phyloP scores from a whole-genome alignment of 192 early-diverging fungal genomes.

The Radiomyces spectabilis region DNA sequence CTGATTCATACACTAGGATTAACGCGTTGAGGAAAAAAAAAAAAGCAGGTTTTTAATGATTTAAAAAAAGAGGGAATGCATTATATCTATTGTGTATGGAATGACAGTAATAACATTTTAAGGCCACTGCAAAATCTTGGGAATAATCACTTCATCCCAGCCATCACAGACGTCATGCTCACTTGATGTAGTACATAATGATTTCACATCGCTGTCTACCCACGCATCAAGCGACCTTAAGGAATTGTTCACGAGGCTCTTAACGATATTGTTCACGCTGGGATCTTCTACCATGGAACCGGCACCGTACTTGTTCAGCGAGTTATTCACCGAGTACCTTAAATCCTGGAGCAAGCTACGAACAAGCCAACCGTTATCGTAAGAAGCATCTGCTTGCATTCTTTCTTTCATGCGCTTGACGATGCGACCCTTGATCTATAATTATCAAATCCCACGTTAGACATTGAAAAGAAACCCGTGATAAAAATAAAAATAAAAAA shows the following conservation, averaged over 20 bases:
- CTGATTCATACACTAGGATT: too few species aligned
- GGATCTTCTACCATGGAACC: slow-evolving; percentile 15
- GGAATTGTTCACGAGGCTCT: slow-evolving; percentile 12
- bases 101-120: slow-evolving; percentile 7
- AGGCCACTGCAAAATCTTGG: slow-evolving; percentile 25
- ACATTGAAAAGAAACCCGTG: not conserved
- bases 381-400: slow-evolving; percentile 11
- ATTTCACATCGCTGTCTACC: slow-evolving; percentile 11
- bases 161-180: slow-evolving; percentile 17
- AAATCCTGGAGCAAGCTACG: slow-evolving; percentile 9
- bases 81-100: not conserved
- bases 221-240: slow-evolving; percentile 13
- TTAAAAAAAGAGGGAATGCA: not conserved
- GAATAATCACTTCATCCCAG: slow-evolving; percentile 28
- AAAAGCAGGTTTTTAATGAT: too few species aligned
- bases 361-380: slow-evolving; percentile 16
- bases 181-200: slow-evolving; percentile 12
- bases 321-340: slow-evolving; percentile 6
- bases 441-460: not conserved
- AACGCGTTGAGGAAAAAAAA: too few species aligned
- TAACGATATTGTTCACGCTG: slow-evolving; percentile 6
- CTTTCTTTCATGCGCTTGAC: slow-evolving; percentile 15
- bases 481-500: not conserved
- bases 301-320: slow-evolving; percentile 14
- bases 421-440: slow-evolving; percentile 19